A percentile compares a stretch with the other conserved stretches of the same genome.
These are phyloP conservation scores for Colletotrichum lindemuthianum DNA, from an alignment of 2,329 filamentous ascomycete species.

Conservation along the genomic window DNA sequence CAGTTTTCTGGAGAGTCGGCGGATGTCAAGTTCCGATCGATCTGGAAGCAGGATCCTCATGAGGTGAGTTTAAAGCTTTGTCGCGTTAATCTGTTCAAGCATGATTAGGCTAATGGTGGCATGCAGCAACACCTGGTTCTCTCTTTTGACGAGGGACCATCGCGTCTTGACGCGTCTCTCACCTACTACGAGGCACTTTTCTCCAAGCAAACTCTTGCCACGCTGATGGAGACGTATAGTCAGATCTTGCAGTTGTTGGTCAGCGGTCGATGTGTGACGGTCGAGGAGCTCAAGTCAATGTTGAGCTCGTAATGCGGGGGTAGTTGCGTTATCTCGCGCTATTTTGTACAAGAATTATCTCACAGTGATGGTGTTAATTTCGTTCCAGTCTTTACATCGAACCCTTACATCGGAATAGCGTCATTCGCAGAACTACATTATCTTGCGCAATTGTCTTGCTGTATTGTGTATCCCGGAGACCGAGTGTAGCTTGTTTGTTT, in stretches of 20 bases:
- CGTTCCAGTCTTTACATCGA: too few relatives aligned
- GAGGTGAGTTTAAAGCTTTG: background rate
- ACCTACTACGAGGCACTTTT: conserved; percentile 22
- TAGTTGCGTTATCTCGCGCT: too few relatives aligned
- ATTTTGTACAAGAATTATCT: too few relatives aligned
- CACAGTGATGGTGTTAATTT: too few relatives aligned
- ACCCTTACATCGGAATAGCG: too few relatives aligned
- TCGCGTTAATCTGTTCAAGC: background rate
- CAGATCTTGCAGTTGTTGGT: conserved; percentile 6
- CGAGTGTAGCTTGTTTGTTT: too few relatives aligned
- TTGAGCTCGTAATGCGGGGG: background rate
- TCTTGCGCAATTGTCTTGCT: too few relatives aligned
- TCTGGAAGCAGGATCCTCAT: conserved; percentile 31
- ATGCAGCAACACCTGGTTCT: conserved; percentile 17
- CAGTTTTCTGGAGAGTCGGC: background rate
- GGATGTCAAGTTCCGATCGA: background rate
- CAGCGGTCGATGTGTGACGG: background rate
- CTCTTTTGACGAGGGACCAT: conserved; percentile 13
- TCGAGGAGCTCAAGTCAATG: conserved; percentile 5
- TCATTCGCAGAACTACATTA: too few relatives aligned
- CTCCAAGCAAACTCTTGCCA: background rate
- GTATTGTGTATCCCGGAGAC: too few relatives aligned
- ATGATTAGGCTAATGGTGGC: background rate
- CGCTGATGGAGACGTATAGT: background rate
- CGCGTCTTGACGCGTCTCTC: conserved; percentile 9